Percentiles rank a stretch among this genome's conserved stretches.
Evolutionary conservation across 148 eudicot species (phyloP).

Genomic region (Gaultheria prostrata): DNA sequence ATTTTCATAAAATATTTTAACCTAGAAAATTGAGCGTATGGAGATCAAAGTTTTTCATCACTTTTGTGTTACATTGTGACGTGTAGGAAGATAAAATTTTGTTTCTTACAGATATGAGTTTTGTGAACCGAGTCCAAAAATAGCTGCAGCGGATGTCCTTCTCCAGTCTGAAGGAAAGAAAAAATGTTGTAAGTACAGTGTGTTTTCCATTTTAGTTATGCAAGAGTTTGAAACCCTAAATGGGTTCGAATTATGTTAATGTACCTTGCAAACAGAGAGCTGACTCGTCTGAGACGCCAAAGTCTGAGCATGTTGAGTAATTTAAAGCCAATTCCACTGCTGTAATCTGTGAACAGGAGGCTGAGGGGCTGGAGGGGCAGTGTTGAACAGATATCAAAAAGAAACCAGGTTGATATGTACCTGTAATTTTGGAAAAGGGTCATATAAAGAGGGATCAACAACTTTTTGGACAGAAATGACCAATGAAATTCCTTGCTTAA

Average conservation of each 20-base stretch:
- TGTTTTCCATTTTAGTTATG: neutral
- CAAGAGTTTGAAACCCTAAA: neutral
- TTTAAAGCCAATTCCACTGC: constrained; percentile 59
- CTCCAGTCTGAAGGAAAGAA: constrained; percentile 45
- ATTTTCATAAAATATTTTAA: neutral
- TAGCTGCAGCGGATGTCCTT: constrained; percentile 55
- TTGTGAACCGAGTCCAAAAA: constrained; percentile 57
- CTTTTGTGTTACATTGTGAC: neutral
- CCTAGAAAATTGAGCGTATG: neutral
- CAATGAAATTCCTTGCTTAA: constrained; percentile 6
- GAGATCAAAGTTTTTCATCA: neutral
- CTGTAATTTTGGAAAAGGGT: constrained; percentile 31
- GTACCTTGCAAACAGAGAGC: constrained; percentile 89
- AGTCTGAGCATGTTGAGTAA: constrained; percentile 86
- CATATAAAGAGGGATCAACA: neutral
- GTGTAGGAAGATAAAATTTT: neutral
- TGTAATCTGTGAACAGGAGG: constrained; percentile 52
- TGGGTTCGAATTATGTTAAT: constrained; percentile 1
- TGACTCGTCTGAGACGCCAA: constrained; percentile 94
- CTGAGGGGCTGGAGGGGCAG: constrained; percentile 71
- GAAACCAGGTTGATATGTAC: constrained; percentile 85
- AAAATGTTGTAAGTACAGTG: constrained; percentile 10
- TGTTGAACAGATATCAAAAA: constrained; percentile 84
- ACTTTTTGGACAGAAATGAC: neutral
- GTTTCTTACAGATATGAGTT: constrained; percentile 26